Evolutionary conservation across 208 protist genomes (phyloP).

Genomic region (Leishmania amazonensis): DNA sequence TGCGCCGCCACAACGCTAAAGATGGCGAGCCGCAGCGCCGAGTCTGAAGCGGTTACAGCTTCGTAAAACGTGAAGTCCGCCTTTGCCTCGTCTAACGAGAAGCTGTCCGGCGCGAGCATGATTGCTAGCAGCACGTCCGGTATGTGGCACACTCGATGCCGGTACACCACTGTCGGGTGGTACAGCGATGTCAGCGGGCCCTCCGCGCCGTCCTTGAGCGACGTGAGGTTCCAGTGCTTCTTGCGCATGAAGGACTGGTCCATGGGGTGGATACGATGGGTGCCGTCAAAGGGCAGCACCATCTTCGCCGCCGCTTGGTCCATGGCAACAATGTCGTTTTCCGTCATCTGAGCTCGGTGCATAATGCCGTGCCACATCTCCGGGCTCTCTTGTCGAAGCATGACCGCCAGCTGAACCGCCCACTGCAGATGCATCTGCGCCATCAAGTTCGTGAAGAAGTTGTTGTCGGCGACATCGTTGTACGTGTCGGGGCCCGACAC

Average conservation of each 20-base stretch:
- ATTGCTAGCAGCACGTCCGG: slow-evolving; percentile 87
- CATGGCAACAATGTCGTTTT: slow-evolving; percentile 80
- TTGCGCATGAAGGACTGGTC: slow-evolving; percentile 90
- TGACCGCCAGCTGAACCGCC: slow-evolving; percentile 66
- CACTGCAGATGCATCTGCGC: slow-evolving; percentile 86
- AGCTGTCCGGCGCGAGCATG: slow-evolving; percentile 72
- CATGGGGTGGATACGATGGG: slow-evolving; percentile 78
- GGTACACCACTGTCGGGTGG: slow-evolving; percentile 85
- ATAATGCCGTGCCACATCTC: slow-evolving; percentile 68
- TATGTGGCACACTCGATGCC: slow-evolving; percentile 82
- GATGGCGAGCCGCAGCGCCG: slow-evolving; percentile 69
- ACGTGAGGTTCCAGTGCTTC: slow-evolving; percentile 78
- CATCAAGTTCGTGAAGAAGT: slow-evolving; percentile 93
- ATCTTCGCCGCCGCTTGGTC: slow-evolving; percentile 73
- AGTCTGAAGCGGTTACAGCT: slow-evolving; percentile 81
- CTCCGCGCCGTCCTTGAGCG: slow-evolving; percentile 45
- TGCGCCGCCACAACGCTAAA: slow-evolving; percentile 77
- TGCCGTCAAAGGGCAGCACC: slow-evolving; percentile 78
- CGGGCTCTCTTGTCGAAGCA: slow-evolving; percentile 57
- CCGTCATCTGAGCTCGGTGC: slow-evolving; percentile 60
- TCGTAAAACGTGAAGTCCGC: slow-evolving; percentile 90
- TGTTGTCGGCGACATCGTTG: slow-evolving; percentile 87
- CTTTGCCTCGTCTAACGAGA: slow-evolving; percentile 78
- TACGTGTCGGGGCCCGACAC: slow-evolving; percentile 89
- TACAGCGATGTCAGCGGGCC: slow-evolving; percentile 61